Conservation (phyloP, 805 yeast species). For the Metschnikowia aberdeeniae region DNA sequence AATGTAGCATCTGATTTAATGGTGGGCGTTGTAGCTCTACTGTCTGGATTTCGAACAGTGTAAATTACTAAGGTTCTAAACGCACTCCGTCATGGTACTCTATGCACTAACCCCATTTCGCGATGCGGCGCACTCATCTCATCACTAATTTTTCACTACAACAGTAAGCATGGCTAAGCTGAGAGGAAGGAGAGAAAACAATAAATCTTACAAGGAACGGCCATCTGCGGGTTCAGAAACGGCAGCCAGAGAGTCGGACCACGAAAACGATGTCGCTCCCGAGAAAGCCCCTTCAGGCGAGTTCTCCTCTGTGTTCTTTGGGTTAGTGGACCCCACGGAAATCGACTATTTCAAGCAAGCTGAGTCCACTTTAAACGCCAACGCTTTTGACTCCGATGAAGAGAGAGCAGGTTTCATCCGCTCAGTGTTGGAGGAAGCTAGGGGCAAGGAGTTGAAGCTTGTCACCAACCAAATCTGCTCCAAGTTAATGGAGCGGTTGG, state of each 20-base stretch:
- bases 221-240: slow-evolving; percentile 6
- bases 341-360: slow-evolving; percentile 91
- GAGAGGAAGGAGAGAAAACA: slow-evolving; percentile 43
- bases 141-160: slow-evolving; percentile 6
- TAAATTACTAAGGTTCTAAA: no score
- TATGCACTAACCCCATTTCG: slow-evolving; percentile 2
- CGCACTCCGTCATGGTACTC: not conserved
- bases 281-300: slow-evolving; percentile 13
- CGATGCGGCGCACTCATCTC: slow-evolving; percentile 8
- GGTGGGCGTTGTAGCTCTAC: no score
- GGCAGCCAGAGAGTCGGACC: slow-evolving; percentile 2
- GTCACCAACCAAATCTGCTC: slow-evolving; percentile 95
- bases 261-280: not conserved
- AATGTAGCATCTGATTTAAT: no score
- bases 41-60: no score
- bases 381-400: slow-evolving; percentile 70
- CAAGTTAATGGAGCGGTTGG: slow-evolving; percentile 81
- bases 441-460: slow-evolving; percentile 85
- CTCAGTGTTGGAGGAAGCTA: slow-evolving; percentile 79
- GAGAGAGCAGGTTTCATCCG: slow-evolving; percentile 69
- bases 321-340: slow-evolving; percentile 79
- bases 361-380: slow-evolving; percentile 76
- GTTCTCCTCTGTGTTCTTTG: slow-evolving; percentile 58
- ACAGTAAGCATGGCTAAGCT: slow-evolving; percentile 20
- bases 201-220: slow-evolving; percentile 24